phyloP scores from a whole-genome alignment of 2,329 filamentous ascomycete genomes.

The Seiridium unicorne region DNA sequence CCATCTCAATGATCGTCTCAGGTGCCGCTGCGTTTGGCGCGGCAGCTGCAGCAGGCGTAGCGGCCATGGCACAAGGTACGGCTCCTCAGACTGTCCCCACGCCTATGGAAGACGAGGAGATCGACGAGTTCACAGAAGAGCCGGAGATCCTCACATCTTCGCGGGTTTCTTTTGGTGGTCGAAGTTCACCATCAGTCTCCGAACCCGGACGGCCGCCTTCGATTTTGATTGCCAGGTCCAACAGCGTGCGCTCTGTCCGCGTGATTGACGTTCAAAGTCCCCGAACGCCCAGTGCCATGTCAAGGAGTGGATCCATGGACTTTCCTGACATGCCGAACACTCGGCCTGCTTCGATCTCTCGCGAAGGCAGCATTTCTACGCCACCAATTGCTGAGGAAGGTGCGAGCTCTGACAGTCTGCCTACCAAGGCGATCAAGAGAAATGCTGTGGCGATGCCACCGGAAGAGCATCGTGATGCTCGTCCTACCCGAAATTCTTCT shows the following conservation, averaged over 20 bases:
- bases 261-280: constrained; percentile 55
- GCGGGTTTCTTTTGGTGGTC: constrained; percentile 47
- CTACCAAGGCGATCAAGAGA: constrained; percentile 14
- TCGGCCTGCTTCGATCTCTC: constrained; percentile 32
- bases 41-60: constrained; percentile 9
- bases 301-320: constrained; percentile 48
- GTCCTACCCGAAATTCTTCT: background rate
- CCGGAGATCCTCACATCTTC: constrained; percentile 57
- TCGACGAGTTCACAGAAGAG: constrained; percentile 57
- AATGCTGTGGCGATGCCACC: constrained; percentile 2
- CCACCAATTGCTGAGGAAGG: constrained; percentile 40
- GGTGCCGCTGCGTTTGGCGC: constrained; percentile 12
- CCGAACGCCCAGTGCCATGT: constrained; percentile 46
- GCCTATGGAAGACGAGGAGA: constrained; percentile 35
- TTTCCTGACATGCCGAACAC: constrained; percentile 34
- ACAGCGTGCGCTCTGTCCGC: constrained; percentile 55
- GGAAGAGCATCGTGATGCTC: background rate
- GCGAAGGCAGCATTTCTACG: constrained; percentile 37
- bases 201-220: constrained; percentile 41
- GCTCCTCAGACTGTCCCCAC: constrained; percentile 7
- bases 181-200: constrained; percentile 47
- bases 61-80: constrained; percentile 10
- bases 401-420: constrained; percentile 12
- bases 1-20: constrained; percentile 13
- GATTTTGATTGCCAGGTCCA: constrained; percentile 38